Evolutionary conservation across 345 rosid species (phyloP).

Genomic region (Citrus cavaleriei): DNA sequence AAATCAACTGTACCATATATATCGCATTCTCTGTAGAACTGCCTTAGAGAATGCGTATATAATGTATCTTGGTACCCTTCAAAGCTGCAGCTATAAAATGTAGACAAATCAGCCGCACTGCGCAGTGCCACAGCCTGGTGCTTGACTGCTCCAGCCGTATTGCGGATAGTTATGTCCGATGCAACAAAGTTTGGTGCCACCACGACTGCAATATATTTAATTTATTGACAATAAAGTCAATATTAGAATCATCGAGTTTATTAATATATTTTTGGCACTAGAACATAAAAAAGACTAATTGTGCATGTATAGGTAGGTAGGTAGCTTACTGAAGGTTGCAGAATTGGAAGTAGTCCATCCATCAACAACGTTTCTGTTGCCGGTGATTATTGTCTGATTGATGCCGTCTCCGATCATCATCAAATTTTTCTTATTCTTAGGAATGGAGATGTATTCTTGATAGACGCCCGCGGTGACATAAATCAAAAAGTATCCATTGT

Average conservation of each 20-base stretch:
- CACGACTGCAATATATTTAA: constrained; percentile 50
- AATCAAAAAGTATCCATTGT: constrained; percentile 69
- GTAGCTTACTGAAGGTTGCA: constrained; percentile 67
- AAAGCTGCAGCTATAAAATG: constrained; percentile 80
- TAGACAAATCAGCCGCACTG: constrained; percentile 67
- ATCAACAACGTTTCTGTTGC: constrained; percentile 72
- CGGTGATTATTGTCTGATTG: constrained; percentile 73
- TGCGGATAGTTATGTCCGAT: constrained; percentile 67
- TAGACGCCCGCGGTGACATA: constrained; percentile 66
- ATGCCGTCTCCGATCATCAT: constrained; percentile 95
- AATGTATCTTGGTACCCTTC: constrained; percentile 89
- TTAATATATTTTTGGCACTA: no score
- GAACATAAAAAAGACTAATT: not conserved
- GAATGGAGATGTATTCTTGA: constrained; percentile 65
- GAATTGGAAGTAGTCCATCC: constrained; percentile 93
- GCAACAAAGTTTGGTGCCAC: constrained; percentile 74
- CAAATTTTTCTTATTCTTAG: constrained; percentile 64
- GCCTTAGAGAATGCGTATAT: constrained; percentile 70
- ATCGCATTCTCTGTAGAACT: constrained; percentile 88
- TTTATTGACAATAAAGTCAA: no score
- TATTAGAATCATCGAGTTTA: not conserved
- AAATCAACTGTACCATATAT: constrained; percentile 88
- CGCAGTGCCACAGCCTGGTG: constrained; percentile 87
- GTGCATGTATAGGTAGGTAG: no score
- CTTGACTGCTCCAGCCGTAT: constrained; percentile 83